These are phyloP conservation scores for Fomitiporia mediterranea DNA, from an alignment of 1,284 basidiomycete species.

Conservation along the genomic window DNA sequence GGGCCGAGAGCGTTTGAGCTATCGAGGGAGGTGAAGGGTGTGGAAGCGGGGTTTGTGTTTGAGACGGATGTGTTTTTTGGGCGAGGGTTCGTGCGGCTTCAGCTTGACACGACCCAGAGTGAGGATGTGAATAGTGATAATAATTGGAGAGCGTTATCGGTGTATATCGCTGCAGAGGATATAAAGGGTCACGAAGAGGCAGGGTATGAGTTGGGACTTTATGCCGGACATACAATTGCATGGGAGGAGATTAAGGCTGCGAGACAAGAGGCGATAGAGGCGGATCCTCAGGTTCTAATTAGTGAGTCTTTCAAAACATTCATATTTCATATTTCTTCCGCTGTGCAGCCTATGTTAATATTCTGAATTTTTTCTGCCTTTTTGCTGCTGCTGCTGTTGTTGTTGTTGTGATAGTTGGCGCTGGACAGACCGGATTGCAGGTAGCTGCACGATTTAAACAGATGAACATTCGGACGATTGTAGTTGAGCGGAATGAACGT, in stretches of 20 bases:
- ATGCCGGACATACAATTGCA: conserved; percentile 30
- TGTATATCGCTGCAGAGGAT: conserved; percentile 30
- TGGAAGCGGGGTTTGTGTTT: conserved; percentile 38
- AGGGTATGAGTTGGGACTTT: conserved; percentile 29
- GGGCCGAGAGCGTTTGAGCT: conserved; percentile 27
- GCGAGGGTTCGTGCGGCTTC: conserved; percentile 35
- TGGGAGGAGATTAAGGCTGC: conserved; percentile 31
- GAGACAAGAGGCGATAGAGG: conserved; percentile 28
- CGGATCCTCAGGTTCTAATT: conserved; percentile 34
- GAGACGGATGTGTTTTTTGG: conserved; percentile 35
- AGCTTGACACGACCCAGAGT: conserved; percentile 19
- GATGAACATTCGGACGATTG: conserved; percentile 43
- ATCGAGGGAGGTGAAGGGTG: conserved; percentile 23
- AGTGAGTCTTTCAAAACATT: conserved; percentile 15
- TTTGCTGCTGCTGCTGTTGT: too few relatives aligned
- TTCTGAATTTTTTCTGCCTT: neutral
- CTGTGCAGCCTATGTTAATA: neutral
- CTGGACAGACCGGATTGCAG: conserved; percentile 49
- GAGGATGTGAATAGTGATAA: conserved; percentile 3
- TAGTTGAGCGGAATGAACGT: conserved; percentile 43
- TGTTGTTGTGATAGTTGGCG: too few relatives aligned
- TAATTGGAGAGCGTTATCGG: conserved; percentile 32
- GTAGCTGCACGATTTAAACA: conserved; percentile 48
- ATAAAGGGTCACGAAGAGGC: conserved; percentile 35
- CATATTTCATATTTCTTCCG: too few relatives aligned